phyloP scores from a whole-genome alignment of 139 green algal genomes.

The Micractinium conductrix region DNA sequence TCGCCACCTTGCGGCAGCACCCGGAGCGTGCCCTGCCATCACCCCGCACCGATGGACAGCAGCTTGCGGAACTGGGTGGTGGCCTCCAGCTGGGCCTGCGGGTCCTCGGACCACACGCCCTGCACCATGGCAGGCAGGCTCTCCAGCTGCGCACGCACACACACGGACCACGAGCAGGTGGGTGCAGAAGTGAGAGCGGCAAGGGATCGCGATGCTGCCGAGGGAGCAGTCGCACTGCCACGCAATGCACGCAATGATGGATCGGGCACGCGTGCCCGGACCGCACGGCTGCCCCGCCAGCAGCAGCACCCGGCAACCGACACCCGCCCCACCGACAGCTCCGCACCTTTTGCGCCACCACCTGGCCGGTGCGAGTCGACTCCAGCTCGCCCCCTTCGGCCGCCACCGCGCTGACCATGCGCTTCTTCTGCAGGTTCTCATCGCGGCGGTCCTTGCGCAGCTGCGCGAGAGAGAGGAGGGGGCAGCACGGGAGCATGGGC shows the following conservation, averaged over 20 bases:
- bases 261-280: too few species aligned
- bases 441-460: slow-evolving; percentile 97
- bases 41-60: slow-evolving; percentile 90
- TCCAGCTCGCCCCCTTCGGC: slow-evolving; percentile 42
- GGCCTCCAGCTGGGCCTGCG: slow-evolving; percentile 91
- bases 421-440: slow-evolving; percentile 98
- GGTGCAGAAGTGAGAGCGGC: too few species aligned
- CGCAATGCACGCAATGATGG: too few species aligned
- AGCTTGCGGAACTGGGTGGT: slow-evolving; percentile 99
- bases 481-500: too few species aligned
- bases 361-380: slow-evolving; percentile 35
- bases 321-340: too few species aligned
- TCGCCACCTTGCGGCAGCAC: background rate
- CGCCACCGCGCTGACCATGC: slow-evolving; percentile 63
- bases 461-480: too few species aligned
- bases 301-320: too few species aligned
- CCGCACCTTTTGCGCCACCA: slow-evolving; percentile 61
- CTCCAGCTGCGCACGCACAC: slow-evolving; percentile 81
- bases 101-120: slow-evolving; percentile 84
- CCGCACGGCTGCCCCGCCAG: too few species aligned
- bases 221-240: too few species aligned
- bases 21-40: background rate
- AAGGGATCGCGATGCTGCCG: too few species aligned
- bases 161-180: background rate
- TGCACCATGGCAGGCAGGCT: slow-evolving; percentile 94